Conservation (phyloP, 2,329 filamentous ascomycete species). For the Fusarium hainanense region DNA sequence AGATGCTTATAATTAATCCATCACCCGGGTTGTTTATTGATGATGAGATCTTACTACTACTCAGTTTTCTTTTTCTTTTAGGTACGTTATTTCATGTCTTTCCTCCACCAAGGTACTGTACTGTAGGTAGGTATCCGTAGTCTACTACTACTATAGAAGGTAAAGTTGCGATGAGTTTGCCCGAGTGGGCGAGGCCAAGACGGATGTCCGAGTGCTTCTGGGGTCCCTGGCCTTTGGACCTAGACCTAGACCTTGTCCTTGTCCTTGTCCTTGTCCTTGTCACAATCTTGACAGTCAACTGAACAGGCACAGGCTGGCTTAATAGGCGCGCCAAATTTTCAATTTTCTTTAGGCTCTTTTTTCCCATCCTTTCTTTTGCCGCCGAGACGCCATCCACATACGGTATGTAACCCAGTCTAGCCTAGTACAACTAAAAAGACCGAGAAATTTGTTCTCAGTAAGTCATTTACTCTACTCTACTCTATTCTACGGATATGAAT, state of each 20-base stretch:
- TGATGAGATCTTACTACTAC: not conserved
- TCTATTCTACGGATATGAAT: not conserved
- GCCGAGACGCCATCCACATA: constrained; percentile 25
- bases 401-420: not conserved
- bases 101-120: constrained; percentile 7
- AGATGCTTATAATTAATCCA: not conserved
- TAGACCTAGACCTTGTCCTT: not conserved
- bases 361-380: constrained; percentile 22
- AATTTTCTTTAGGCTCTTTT: not conserved
- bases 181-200: constrained; percentile 36
- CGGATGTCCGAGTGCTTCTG: constrained; percentile 27
- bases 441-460: not conserved
- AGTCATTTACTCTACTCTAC: too few relatives aligned
- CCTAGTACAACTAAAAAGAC: not conserved
- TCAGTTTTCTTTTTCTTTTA: not conserved
- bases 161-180: constrained; percentile 40
- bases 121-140: not conserved
- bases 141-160: constrained; percentile 2
- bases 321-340: constrained; percentile 27
- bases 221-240: constrained; percentile 9
- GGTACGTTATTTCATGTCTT: not conserved
- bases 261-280: not conserved
- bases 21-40: not conserved
- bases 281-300: not conserved
- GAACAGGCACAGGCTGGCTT: constrained; percentile 11